Conservation (phyloP, 2,329 filamentous ascomycete genomes). For the Fusarium incarnatum region DNA sequence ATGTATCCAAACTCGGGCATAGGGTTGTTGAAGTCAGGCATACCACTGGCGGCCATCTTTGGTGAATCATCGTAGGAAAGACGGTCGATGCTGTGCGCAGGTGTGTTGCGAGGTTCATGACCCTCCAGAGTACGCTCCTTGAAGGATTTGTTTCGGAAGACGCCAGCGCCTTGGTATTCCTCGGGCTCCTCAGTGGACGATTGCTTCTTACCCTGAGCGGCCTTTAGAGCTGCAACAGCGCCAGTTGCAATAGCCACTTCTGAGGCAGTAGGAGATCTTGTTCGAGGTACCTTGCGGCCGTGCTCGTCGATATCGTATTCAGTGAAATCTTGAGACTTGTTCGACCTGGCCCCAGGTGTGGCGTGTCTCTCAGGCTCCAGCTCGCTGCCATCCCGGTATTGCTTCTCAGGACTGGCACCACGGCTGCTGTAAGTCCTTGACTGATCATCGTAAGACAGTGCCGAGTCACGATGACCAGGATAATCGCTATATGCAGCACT, state of each 20-base stretch:
- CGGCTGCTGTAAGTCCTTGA: constrained; percentile 50
- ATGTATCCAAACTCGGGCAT: constrained; percentile 81
- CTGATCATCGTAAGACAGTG: constrained; percentile 49
- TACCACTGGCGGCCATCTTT: constrained; percentile 74
- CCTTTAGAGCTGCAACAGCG: constrained; percentile 65
- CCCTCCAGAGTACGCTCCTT: constrained; percentile 72
- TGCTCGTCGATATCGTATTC: constrained; percentile 71
- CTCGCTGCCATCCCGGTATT: constrained; percentile 55
- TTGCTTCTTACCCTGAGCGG: constrained; percentile 61
- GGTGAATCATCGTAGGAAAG: constrained; percentile 65
- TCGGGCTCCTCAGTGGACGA: constrained; percentile 51
- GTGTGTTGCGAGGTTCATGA: constrained; percentile 65
- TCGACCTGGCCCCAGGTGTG: constrained; percentile 55
- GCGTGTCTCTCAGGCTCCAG: constrained; percentile 54
- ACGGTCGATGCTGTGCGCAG: constrained; percentile 69
- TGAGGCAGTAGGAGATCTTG: constrained; percentile 65
- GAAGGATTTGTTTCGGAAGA: constrained; percentile 72
- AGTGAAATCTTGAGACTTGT: constrained; percentile 60
- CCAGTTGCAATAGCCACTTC: constrained; percentile 69
- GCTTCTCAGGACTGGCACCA: constrained; percentile 57
- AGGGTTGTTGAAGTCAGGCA: constrained; percentile 76
- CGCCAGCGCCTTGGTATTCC: constrained; percentile 62
- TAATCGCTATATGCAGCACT: constrained; percentile 65
- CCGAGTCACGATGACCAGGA: constrained; percentile 54
- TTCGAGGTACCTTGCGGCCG: constrained; percentile 64